phyloP scores from a whole-genome alignment of 192 early-diverging fungal genomes.

The Obelidium mucronatum region DNA sequence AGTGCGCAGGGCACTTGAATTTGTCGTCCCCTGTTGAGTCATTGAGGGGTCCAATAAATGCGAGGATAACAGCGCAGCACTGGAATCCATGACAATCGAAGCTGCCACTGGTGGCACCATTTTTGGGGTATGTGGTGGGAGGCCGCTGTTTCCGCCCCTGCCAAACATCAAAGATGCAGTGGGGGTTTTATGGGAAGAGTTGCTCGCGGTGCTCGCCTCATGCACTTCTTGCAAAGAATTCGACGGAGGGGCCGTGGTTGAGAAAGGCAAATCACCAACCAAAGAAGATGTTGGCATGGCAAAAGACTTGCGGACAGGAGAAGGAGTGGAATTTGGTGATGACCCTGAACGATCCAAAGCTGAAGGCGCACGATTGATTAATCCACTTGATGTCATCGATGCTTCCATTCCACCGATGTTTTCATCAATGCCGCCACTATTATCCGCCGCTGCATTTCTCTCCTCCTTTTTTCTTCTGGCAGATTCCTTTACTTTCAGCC shows the following conservation, averaged over 20 bases:
- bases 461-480: constrained; percentile 65
- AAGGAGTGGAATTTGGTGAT: not conserved
- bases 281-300: not conserved
- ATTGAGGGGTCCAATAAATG: constrained; percentile 7
- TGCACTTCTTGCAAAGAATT: too few species aligned
- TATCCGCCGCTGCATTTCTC: constrained; percentile 23
- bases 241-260: not conserved
- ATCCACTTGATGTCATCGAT: constrained; percentile 5
- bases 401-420: constrained; percentile 4
- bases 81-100: constrained; percentile 19
- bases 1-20: too few species aligned
- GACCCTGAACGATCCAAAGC: not conserved
- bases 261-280: not conserved
- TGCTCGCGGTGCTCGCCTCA: not conserved
- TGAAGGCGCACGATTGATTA: not conserved
- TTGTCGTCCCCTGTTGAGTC: too few species aligned
- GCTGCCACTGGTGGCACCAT: not conserved
- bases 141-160: too few species aligned
- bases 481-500: constrained; percentile 82
- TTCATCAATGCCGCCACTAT: constrained; percentile 4
- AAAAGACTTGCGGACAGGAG: not conserved
- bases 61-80: constrained; percentile 15
- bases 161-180: not conserved
- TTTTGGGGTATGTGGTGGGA: not conserved
- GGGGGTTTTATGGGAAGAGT: not conserved